phyloP scores from a whole-genome alignment of 164 flowering plant species.

The Kingdonia uniflora region DNA sequence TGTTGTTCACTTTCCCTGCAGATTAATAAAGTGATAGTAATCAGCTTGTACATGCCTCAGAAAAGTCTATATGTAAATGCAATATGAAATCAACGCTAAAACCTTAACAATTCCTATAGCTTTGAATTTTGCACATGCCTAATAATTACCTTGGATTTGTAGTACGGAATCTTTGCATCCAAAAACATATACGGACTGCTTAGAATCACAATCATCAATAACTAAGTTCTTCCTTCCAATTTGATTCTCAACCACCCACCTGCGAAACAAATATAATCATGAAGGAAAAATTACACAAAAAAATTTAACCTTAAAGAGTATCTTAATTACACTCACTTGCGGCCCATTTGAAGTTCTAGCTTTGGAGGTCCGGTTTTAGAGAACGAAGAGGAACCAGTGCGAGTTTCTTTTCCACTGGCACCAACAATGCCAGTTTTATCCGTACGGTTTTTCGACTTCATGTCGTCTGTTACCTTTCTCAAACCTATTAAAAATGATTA shows the following conservation, averaged over 20 bases:
- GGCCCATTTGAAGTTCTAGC: constrained; percentile 95
- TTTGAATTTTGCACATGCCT: neutral
- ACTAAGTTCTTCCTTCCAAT: constrained; percentile 75
- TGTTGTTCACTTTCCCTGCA: constrained; percentile 97
- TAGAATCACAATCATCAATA: constrained; percentile 93
- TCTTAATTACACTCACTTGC: constrained; percentile 53
- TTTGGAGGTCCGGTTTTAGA: constrained; percentile 87
- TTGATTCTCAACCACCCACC: constrained; percentile 99
- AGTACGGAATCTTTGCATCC: constrained; percentile 97
- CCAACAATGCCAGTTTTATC: constrained; percentile 68
- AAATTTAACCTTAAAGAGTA: neutral
- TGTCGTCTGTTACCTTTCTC: constrained; percentile 61
- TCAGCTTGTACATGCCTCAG: constrained; percentile 1
- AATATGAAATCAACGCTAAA: neutral
- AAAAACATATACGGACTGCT: constrained; percentile 79
- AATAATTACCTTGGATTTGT: constrained; percentile 68
- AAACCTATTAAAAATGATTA: constrained; percentile 28
- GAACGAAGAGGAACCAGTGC: constrained; percentile 40
- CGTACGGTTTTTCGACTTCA: constrained; percentile 91
- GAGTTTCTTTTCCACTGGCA: constrained; percentile 42
- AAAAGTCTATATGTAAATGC: neutral
- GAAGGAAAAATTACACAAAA: too few species aligned
- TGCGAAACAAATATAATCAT: constrained; percentile 15
- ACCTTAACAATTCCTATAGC: neutral
- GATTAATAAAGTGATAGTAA: constrained; percentile 8